These are phyloP conservation scores for Diutina catenulata DNA, from an alignment of 1,139 yeast species.

Conservation along the genomic window DNA sequence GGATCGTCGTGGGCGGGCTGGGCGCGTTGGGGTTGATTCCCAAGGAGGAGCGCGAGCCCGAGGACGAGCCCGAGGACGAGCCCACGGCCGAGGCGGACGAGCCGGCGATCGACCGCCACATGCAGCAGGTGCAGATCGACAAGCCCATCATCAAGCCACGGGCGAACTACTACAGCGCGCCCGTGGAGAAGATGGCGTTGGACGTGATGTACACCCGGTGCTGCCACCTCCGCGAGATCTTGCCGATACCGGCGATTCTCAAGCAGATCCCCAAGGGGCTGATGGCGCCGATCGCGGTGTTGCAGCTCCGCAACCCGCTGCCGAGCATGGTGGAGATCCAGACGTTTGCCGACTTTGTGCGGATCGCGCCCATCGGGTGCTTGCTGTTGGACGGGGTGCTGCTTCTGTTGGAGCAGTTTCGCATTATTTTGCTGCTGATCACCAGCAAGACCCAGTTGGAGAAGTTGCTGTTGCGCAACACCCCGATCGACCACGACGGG, in stretches of 20 bases:
- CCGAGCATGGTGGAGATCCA: slow-evolving; percentile 67
- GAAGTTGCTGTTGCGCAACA: slow-evolving; percentile 59
- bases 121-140: slow-evolving; percentile 25
- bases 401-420: slow-evolving; percentile 51
- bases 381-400: slow-evolving; percentile 61
- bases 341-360: slow-evolving; percentile 62
- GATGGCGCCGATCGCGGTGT: slow-evolving; percentile 51
- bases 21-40: slow-evolving; percentile 30
- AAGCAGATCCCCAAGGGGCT: slow-evolving; percentile 58
- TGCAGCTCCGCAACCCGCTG: slow-evolving; percentile 58
- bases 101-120: slow-evolving; percentile 23
- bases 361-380: slow-evolving; percentile 63
- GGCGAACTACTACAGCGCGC: slow-evolving; percentile 17
- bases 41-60: slow-evolving; percentile 8
- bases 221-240: slow-evolving; percentile 37
- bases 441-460: slow-evolving; percentile 49
- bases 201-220: slow-evolving; percentile 65
- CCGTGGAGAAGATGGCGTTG: slow-evolving; percentile 36
- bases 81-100: slow-evolving; percentile 20
- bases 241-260: slow-evolving; percentile 57
- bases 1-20: slow-evolving; percentile 40
- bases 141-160: slow-evolving; percentile 28
- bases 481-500: slow-evolving; percentile 55
- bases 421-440: slow-evolving; percentile 49
- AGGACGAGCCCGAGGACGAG: slow-evolving; percentile 7